Conservation (phyloP, 169 alveolate species). For the Plasmodium vinckei region DNA sequence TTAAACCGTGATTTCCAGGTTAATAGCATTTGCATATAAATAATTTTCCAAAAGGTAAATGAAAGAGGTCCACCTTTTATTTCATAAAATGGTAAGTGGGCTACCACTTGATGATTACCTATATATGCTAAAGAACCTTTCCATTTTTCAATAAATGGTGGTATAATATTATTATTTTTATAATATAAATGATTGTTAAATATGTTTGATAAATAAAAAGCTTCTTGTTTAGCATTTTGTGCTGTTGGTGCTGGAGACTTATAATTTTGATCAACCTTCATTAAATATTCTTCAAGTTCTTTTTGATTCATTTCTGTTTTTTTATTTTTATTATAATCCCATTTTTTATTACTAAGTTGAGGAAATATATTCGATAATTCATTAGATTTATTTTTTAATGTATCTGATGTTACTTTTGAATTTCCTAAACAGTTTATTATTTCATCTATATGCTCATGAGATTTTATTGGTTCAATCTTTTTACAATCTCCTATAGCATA, state of each 20-base stretch:
- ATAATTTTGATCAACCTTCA: conserved; percentile 77
- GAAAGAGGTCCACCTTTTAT: conserved; percentile 80
- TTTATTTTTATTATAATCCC: conserved; percentile 76
- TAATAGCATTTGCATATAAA: conserved; percentile 78
- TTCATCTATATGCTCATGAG: conserved; percentile 73
- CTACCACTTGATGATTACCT: conserved; percentile 81
- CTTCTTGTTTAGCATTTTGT: conserved; percentile 87
- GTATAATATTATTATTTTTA: conserved; percentile 3
- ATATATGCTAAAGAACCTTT: conserved; percentile 86
- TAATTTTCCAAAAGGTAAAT: conserved; percentile 79
- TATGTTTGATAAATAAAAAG: conserved; percentile 76
- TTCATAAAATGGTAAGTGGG: conserved; percentile 77
- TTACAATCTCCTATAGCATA: conserved; percentile 86
- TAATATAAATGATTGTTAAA: conserved; percentile 66
- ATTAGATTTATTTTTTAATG: conserved; percentile 32
- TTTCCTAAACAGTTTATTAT: conserved; percentile 37
- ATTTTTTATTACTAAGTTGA: conserved; percentile 75
- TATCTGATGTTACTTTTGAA: conserved; percentile 39
- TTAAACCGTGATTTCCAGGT: conserved; percentile 77
- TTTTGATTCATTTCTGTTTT: conserved; percentile 61
- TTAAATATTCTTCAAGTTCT: conserved; percentile 74
- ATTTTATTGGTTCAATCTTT: conserved; percentile 76
- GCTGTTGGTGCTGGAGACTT: conserved; percentile 85
- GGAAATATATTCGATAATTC: conserved; percentile 78
- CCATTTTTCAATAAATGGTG: conserved; percentile 83